These are phyloP conservation scores for Lasiosphaeris hirsuta DNA, from an alignment of 495 filamentous ascomycete genomes.

Conservation along the genomic window DNA sequence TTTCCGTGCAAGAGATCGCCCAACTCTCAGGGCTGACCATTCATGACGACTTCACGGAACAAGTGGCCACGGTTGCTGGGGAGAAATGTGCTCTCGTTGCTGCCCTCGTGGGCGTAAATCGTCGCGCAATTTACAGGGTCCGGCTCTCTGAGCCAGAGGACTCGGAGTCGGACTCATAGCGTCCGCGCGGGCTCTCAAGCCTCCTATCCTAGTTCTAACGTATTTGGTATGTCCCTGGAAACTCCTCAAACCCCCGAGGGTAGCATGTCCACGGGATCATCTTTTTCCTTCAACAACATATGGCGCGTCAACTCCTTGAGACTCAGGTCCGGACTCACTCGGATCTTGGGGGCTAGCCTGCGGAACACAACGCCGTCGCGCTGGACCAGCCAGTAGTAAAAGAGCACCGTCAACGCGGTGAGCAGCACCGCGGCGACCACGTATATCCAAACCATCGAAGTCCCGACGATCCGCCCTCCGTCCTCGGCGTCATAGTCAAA, in stretches of 20 bases:
- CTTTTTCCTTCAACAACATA: slow-evolving; percentile 2
- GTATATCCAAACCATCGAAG: slow-evolving; percentile 28
- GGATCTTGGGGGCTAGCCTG: slow-evolving; percentile 20
- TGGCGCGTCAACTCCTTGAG: slow-evolving; percentile 10
- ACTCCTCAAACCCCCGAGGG: slow-evolving; percentile 1
- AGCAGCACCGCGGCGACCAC: slow-evolving; percentile 16
- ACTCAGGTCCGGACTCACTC: slow-evolving; percentile 8
- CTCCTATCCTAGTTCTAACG: background rate
- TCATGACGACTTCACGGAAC: slow-evolving; percentile 20
- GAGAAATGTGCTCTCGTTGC: slow-evolving; percentile 13
- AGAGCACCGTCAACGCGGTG: slow-evolving; percentile 21
- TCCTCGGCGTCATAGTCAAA: slow-evolving; percentile 19
- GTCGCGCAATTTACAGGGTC: slow-evolving; percentile 10
- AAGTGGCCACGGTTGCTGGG: slow-evolving; percentile 8
- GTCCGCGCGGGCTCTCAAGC: too few species aligned
- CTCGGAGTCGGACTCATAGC: too few species aligned
- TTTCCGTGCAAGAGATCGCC: slow-evolving; percentile 20
- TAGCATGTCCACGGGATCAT: background rate
- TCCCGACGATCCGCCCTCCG: slow-evolving; percentile 12
- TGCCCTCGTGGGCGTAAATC: slow-evolving; percentile 11
- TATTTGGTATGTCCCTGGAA: background rate
- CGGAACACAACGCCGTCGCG: slow-evolving; percentile 16
- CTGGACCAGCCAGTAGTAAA: slow-evolving; percentile 27
- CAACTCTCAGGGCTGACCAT: slow-evolving; percentile 23
- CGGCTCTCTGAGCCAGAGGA: slow-evolving; percentile 1